Conservation (phyloP, 441 rosid species). For the Hypseocharis bilobata region DNA sequence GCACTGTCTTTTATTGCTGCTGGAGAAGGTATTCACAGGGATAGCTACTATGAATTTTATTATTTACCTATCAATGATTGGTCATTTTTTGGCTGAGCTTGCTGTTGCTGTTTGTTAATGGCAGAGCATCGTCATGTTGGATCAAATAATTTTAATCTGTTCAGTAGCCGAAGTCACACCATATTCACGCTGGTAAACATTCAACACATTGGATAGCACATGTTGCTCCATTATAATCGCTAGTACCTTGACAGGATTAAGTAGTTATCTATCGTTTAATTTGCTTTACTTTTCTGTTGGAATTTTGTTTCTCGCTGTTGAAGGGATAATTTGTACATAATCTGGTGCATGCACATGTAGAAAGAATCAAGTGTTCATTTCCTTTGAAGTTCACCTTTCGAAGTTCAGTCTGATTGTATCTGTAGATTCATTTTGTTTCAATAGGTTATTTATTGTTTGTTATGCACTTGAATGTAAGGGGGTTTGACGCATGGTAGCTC, state of each 20-base stretch:
- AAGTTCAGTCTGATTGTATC: background rate
- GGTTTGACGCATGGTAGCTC: background rate
- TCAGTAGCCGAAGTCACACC: conserved; percentile 99
- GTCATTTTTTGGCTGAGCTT: conserved; percentile 9
- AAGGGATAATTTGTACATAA: background rate
- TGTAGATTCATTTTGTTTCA: background rate
- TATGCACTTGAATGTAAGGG: too few relatives aligned
- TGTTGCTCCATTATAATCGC: background rate
- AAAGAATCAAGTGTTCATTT: background rate
- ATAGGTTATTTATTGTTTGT: background rate
- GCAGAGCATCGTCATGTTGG: conserved; percentile 99
- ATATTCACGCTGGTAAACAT: conserved; percentile 75
- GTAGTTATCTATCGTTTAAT: background rate
- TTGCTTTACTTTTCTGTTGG: background rate
- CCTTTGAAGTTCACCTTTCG: background rate
- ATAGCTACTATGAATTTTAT: background rate
- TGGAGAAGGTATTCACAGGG: conserved; percentile 71
- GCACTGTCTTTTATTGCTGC: conserved; percentile 97
- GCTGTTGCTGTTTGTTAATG: conserved; percentile 20
- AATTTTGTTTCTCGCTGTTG: background rate
- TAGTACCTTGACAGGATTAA: background rate
- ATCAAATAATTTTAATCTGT: conserved; percentile 89
- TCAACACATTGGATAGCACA: background rate
- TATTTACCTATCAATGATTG: background rate
- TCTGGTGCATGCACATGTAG: background rate